A percentile compares a stretch with the other conserved stretches of the same genome.
Evolutionary conservation across 2,329 filamentous ascomycete genomes (phyloP).

Genomic region (Aureobasidium namibiae): DNA sequence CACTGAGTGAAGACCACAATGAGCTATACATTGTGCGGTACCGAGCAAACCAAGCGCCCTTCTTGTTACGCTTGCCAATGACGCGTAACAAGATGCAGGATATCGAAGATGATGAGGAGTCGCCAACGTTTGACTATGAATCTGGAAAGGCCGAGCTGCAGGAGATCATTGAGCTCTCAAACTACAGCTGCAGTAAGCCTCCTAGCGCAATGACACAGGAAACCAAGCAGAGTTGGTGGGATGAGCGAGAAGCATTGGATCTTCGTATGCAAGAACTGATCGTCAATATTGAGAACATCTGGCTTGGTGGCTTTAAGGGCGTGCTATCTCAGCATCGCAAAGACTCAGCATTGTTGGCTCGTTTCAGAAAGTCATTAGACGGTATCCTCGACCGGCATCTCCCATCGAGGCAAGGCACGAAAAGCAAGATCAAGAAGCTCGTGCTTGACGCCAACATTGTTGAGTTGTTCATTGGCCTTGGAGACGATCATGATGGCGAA

Average conservation of each 20-base stretch:
- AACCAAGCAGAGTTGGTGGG: slow-evolving; percentile 82
- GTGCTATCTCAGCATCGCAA: slow-evolving; percentile 73
- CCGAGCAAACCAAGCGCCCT: slow-evolving; percentile 65
- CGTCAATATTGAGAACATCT: slow-evolving; percentile 79
- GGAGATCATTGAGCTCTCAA: slow-evolving; percentile 74
- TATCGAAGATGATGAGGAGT: slow-evolving; percentile 48
- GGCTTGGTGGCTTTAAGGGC: slow-evolving; percentile 90
- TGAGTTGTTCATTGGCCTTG: slow-evolving; percentile 81
- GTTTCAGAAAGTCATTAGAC: slow-evolving; percentile 72
- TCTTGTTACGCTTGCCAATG: slow-evolving; percentile 79
- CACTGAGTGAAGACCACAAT: slow-evolving; percentile 69
- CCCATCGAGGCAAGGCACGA: slow-evolving; percentile 63
- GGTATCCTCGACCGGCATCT: slow-evolving; percentile 74
- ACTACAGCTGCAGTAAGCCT: slow-evolving; percentile 69
- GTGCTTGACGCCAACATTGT: slow-evolving; percentile 60
- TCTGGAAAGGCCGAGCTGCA: slow-evolving; percentile 71
- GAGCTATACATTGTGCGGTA: slow-evolving; percentile 89
- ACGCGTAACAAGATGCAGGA: slow-evolving; percentile 74
- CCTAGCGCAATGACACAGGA: slow-evolving; percentile 66
- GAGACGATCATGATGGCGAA: slow-evolving; percentile 59
- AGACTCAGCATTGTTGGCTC: slow-evolving; percentile 56
- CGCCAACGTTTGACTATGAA: slow-evolving; percentile 70
- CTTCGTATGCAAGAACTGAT: slow-evolving; percentile 67
- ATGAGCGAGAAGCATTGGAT: slow-evolving; percentile 73
- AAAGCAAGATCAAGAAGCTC: slow-evolving; percentile 42